Evolutionary conservation across 148 eudicot genomes (phyloP), one percentile per base, ranked within the genome.

Genomic region (Heliosperma pusillum): DNA sequence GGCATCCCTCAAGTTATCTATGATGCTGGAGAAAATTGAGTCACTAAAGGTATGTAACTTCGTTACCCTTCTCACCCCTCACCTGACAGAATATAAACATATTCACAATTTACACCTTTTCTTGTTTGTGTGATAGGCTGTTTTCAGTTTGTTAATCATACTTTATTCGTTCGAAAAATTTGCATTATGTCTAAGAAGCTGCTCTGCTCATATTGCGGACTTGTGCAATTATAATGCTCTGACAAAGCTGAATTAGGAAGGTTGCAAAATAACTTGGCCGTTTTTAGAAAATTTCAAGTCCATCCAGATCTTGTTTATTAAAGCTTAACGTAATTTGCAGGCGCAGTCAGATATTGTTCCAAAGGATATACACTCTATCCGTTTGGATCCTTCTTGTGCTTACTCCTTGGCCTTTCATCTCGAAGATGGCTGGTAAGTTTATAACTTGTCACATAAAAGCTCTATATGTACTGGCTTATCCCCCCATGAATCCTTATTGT

Each of bases 401-500:
- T 73, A 78, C 81, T 93, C 91, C 58, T 73, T 95, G 83, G 97
- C 97, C 45, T 95, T 95, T 77, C 97, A 95, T 86, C 93, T 92
- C 63, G 97, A 90, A 77, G 96, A 92, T 89, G 97, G 98, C 64
- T 95, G 97, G 98, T 94, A 88, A 78, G 89, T 87, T 68, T 40
- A 17, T 26, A 73, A 64, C 29, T 74, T 72, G 66, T 62, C 36
- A 56, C 52, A 10, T 5, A 60, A 52, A 3, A 50, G 29, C 71
- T 62, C 24, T 58, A 5, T 36, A 25, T 74, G 45, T 9, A 5
- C 55, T 4, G 22, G 2, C 2, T 16, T 71, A 71, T 30, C 27
- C 13, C 9, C 15, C 55, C 47, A 12, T 45, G 69, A 21, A 52
- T 21, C 10, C 73, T 53, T 50, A 10, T 25, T 70, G 29, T 67